These are phyloP conservation scores for Onygenales sp. DNA, from an alignment of 2,329 filamentous ascomycete species.

Conservation along the genomic window DNA sequence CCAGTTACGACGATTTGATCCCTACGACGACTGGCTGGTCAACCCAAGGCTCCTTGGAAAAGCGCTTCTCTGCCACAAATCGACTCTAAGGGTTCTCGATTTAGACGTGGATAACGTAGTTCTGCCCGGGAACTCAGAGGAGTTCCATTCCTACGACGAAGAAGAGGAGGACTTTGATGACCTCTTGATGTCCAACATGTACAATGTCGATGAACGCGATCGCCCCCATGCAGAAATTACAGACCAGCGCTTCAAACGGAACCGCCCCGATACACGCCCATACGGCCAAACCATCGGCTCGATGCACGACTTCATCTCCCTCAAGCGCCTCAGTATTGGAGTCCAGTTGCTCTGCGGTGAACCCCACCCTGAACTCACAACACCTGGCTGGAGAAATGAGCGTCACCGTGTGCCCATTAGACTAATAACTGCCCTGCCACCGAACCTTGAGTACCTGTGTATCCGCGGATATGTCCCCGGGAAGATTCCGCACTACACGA, in stretches of 20 bases:
- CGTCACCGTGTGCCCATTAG: background rate
- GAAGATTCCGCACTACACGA: slow-evolving; percentile 1
- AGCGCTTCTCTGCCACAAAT: background rate
- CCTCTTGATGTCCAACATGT: too few relatives aligned
- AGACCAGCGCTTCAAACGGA: background rate
- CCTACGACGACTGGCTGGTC: background rate
- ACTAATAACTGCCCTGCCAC: slow-evolving; percentile 7
- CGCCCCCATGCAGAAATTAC: background rate
- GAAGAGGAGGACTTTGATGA: background rate
- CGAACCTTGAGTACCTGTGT: slow-evolving; percentile 12
- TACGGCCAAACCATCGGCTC: slow-evolving; percentile 7
- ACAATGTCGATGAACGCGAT: too few relatives aligned
- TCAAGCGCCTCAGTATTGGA: slow-evolving; percentile 13
- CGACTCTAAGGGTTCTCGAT: background rate
- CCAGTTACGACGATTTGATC: background rate
- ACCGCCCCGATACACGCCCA: background rate
- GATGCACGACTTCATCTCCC: slow-evolving; percentile 11
- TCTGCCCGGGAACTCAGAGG: background rate
- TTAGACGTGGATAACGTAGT: background rate
- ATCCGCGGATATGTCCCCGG: slow-evolving; percentile 13
- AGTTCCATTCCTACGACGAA: background rate
- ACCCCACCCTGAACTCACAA: slow-evolving; percentile 3
- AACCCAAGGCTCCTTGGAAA: background rate
- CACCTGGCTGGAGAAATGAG: background rate
- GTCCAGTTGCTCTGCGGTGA: slow-evolving; percentile 12